These are phyloP conservation scores for Stachybotrys chartarum DNA, from an alignment of 2,329 filamentous ascomycete species.

Conservation along the genomic window DNA sequence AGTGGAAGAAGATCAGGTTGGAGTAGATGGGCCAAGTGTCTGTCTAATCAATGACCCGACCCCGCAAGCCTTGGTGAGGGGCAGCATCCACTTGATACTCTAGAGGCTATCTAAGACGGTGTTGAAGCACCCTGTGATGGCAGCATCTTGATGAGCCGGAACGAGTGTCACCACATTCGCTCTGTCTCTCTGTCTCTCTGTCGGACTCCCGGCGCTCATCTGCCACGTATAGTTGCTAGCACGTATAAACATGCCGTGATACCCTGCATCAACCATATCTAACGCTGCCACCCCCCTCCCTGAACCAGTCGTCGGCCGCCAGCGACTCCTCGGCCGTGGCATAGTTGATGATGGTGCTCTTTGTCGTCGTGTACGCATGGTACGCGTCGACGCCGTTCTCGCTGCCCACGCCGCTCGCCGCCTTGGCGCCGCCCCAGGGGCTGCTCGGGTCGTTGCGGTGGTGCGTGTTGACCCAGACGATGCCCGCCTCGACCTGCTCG, in stretches of 20 bases:
- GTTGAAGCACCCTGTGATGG: too few relatives aligned
- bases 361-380: conserved; percentile 50
- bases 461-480: conserved; percentile 53
- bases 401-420: conserved; percentile 59
- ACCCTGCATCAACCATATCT: conserved; percentile 17
- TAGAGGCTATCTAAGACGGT: too few relatives aligned
- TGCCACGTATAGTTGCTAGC: too few relatives aligned
- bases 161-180: too few relatives aligned
- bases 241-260: too few relatives aligned
- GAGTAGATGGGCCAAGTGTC: background rate
- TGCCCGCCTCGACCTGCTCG: conserved; percentile 58
- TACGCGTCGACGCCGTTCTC: conserved; percentile 65
- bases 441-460: conserved; percentile 67
- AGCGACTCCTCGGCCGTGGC: conserved; percentile 45
- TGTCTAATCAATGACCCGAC: background rate
- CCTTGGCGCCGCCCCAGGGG: conserved; percentile 60
- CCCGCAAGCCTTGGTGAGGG: background rate
- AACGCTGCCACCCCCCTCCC: conserved; percentile 47
- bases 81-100: too few relatives aligned
- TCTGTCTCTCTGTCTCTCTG: too few relatives aligned
- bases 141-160: too few relatives aligned
- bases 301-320: conserved; percentile 60
- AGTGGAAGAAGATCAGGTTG: too few relatives aligned
- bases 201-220: too few relatives aligned
- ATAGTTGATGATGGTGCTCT: conserved; percentile 66